Base-by-base conservation (phyloP, 139 green algal species). In the Haematococcus sp. region DNA sequence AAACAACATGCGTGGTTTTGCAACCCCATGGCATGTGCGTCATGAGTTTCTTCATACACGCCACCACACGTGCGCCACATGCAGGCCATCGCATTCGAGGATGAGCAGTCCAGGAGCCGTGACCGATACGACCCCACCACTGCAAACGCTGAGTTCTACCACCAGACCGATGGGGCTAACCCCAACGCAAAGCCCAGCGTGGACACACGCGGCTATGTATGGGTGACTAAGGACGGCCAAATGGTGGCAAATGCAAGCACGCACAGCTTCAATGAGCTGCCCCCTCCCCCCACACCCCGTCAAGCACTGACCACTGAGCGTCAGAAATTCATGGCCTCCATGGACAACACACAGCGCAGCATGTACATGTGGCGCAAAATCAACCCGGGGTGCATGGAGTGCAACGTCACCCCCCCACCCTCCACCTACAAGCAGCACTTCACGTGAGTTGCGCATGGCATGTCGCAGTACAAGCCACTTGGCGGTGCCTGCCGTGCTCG, bases 291-390 rank as follows among this genome's bases (percentile, higher is more conserved):
- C 58, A 40, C 58, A 4, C 58, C 58, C 3, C 25, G 28, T 4
- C n/a, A 34, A 16, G 2, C 25, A n/a, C 25, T 65, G 11, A 43
- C 58, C n/a, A 65, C n/a, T 43, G 58, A 65, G 4, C 34, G 25
- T 4, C 58, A 65, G 25, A 19, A 23, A 4, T 65, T 65, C 11
- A 4, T 65, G 58, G 58, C 58, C 11, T 34, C 11, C 58, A 33
- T 65, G n/a, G 28, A 34, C 58, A 11, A 34, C 20, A 23, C 58
- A 34, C 25, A 65, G 25, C 58, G 58, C 58, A 25, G 4, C n/a
- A 65, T 65, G 58, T 4, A 65, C 58, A n/a, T 65, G 58, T 65
- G 58, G 58, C 58, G 58, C 25, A 65, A 65, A n/a, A n/a, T 65
- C n/a, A 34, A 35, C 25, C 25, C n/a, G 15, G 58, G 58, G 25